Base-by-base conservation (phyloP, 2,329 filamentous ascomycete genomes). In the Simplicillium sp. region DNA sequence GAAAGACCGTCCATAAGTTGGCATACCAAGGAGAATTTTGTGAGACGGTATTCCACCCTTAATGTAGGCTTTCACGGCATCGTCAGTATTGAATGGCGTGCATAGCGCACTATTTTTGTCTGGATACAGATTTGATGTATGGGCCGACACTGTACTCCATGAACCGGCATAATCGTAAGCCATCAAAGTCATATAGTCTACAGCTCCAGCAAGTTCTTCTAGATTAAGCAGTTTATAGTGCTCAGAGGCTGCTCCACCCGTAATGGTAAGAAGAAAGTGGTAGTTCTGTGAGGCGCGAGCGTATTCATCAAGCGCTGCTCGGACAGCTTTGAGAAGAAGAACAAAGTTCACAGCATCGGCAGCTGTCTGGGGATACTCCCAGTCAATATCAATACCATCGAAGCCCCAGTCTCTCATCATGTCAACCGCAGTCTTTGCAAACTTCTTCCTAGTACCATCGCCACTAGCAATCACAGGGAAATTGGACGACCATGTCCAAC, bases 401-500 rank as follows among this genome's bases (percentile, higher is more conserved):
- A 75, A 68, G 1, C 86, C 87, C 53, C 84, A 73, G 57, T 94
- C 80, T 52, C 82, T 79, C 42, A 94, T 69, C 40, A 92, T 59
- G 7, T 69, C 61, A 1, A 89, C 81, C 2, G 85, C 77, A 3
- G 73, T 76, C 36, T 72, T 62, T 6, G 87, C 87, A 60, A 94
- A 94, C 2, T 50, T 73, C 29, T 67, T 59, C 13, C 87, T 74
- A 13, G 76, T 79, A 3, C 67, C 61, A 0, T 71, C 69, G 0
- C 80, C 83, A 44, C 76, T 77, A 9, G 81, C 77, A 0, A 81
- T 80, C 2, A 67, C 66, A 1, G 84, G 69, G 55, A 94, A 90
- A 58, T 87, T 86, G 50, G 72, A 65, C 2, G 84, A 87, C 61
- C 86, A 92, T 0, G 84, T 88, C 84, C 84, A 94, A 25, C 88